Base-by-base conservation (phyloP, 1,284 basidiomycete genomes). In the Hypsizygus ulmarius region DNA sequence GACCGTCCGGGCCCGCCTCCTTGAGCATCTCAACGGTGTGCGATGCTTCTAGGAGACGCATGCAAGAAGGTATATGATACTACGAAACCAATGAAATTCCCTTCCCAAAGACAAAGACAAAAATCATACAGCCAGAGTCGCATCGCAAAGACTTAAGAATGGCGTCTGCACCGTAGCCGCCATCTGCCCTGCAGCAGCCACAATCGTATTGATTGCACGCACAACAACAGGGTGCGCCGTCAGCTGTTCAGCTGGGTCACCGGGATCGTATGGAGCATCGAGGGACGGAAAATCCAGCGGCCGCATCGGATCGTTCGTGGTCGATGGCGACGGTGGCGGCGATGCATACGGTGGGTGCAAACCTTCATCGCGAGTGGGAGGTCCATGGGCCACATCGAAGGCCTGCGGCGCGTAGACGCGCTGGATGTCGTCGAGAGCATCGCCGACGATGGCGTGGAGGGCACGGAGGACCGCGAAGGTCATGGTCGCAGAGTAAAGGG, bases 21-120 rank as follows among this genome's bases (percentile, higher is more conserved):
- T 81, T 74, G 0, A 88, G 67, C 10, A 87, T 78, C 59, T 88
- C 86, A 5, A 78, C 74, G 18, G 78, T 73, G 58, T 87, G 81
- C 1, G 82, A 75, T 2, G 81, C 80, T 60, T 87, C 84, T 11
- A 87, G 60, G 38, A 88, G 71, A 16, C 85, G 77, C 60, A 88
- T 67, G 59, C 83, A 86, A 7, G 82, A 77, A 0, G 86, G 82
- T 14, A 88, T 69, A 59, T 85, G 82, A 56, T 85, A 87, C 84
- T 87, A 35, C 18, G 44, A 36, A 47, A 37, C 29, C 35, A 42
- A 14, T 39, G 29, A 39, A 39, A n/a, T n/a, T 19, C 29, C 19
- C 40, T 15, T 47, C 42, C 39, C 38, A 15, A n/a, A n/a, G 38
- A 43, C 11, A 18, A 14, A 27, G 42, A 34, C 43, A 44, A 37